phyloP scores from a whole-genome alignment of 371 early-diverging fungal species.

The Circinella minor region DNA sequence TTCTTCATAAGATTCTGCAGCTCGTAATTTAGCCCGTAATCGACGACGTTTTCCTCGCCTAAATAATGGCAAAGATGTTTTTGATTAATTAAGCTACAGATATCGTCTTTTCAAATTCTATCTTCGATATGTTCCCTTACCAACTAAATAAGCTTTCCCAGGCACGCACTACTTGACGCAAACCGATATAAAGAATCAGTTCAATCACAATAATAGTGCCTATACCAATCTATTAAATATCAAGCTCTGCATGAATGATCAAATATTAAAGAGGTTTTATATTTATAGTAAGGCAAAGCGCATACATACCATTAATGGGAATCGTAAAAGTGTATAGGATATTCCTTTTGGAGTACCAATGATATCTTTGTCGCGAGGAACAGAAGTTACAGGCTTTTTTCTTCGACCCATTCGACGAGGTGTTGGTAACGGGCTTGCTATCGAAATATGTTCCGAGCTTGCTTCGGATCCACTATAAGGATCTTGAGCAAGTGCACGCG shows the following conservation, averaged over 20 bases:
- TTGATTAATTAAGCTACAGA: too few relatives aligned
- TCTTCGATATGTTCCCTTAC: constrained; percentile 34
- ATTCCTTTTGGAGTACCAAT: constrained; percentile 50
- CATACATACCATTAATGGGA: constrained; percentile 63
- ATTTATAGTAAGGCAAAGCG: not conserved
- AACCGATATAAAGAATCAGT: constrained; percentile 65
- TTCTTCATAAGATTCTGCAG: constrained; percentile 64
- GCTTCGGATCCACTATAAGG: constrained; percentile 33
- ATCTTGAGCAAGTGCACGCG: constrained; percentile 50
- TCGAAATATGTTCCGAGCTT: constrained; percentile 57
- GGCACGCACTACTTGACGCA: constrained; percentile 75
- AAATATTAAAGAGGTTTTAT: not conserved
- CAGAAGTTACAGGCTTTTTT: constrained; percentile 12
- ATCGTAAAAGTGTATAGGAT: constrained; percentile 58
- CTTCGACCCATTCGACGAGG: constrained; percentile 36
- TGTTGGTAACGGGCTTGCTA: constrained; percentile 47
- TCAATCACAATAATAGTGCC: constrained; percentile 69
- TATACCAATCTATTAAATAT: constrained; percentile 53
- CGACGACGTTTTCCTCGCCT: constrained; percentile 64
- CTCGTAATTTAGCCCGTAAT: constrained; percentile 55
- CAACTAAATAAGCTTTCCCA: constrained; percentile 76
- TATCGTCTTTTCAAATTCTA: too few relatives aligned
- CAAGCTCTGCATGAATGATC: not conserved
- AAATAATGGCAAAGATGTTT: not conserved
- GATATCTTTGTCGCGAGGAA: constrained; percentile 31